phyloP scores from a whole-genome alignment of 169 alveolate species.

The Plasmodium knowlesi region DNA sequence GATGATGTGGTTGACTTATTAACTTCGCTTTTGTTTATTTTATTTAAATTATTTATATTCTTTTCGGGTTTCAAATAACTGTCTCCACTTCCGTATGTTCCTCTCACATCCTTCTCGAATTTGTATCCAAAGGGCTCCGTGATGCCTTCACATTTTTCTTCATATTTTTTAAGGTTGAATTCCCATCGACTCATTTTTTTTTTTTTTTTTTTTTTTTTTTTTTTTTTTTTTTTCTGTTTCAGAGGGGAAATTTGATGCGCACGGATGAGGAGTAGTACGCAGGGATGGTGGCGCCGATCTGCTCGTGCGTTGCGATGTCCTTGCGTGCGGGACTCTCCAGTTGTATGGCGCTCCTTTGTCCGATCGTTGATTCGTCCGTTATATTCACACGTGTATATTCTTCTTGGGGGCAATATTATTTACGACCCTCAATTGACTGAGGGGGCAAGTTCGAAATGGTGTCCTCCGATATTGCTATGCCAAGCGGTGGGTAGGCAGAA shows the following conservation, averaged over 20 bases:
- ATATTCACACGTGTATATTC: background rate
- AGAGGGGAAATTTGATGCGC: background rate
- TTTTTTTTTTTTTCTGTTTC: constrained; percentile 3
- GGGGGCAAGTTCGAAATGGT: background rate
- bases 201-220: constrained; percentile 3
- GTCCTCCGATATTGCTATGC: background rate
- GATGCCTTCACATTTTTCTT: constrained; percentile 21
- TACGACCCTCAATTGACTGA: background rate
- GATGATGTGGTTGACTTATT: constrained; percentile 9
- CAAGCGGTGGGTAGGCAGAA: background rate
- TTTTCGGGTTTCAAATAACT: constrained; percentile 51
- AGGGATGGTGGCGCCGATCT: background rate
- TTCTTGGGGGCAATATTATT: background rate
- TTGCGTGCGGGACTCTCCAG: background rate
- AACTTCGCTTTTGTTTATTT: constrained; percentile 31
- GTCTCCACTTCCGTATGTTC: constrained; percentile 46
- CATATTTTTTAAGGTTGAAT: constrained; percentile 32
- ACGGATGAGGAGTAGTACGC: background rate
- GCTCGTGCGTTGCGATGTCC: background rate
- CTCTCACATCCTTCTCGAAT: constrained; percentile 34
- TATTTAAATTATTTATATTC: constrained; percentile 41
- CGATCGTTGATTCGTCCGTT: background rate
- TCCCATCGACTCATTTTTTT: constrained; percentile 66
- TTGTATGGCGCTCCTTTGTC: background rate
- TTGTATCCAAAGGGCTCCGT: constrained; percentile 71